phyloP scores from a whole-genome alignment of 2,329 filamentous ascomycete genomes.

The Cylindrodendrum hubeiense region DNA sequence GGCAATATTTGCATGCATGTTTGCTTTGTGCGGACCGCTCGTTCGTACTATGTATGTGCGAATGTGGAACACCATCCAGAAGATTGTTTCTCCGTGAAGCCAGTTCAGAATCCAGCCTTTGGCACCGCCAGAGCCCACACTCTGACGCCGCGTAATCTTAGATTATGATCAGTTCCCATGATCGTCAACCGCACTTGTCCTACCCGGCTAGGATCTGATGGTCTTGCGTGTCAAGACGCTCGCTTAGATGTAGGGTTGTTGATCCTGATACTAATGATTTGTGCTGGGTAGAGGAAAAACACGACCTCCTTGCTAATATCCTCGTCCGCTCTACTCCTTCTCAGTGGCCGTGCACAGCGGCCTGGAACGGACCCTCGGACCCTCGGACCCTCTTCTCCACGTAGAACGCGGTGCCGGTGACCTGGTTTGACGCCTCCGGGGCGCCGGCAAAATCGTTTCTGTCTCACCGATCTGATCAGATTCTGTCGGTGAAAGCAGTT shows the following conservation, averaged over 20 bases:
- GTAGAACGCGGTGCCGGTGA: neutral
- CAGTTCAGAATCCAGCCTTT: slow-evolving; percentile 4
- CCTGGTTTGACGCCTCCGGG: neutral
- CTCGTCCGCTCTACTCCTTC: neutral
- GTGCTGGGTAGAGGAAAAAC: neutral
- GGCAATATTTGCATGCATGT: neutral
- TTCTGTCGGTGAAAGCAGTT: neutral
- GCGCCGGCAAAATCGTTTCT: neutral
- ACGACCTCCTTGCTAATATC: neutral
- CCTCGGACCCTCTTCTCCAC: neutral
- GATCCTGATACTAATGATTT: neutral
- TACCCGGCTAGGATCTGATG: slow-evolving; percentile 14
- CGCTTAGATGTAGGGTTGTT: neutral
- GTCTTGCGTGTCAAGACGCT: slow-evolving; percentile 16
- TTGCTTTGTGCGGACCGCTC: slow-evolving; percentile 14
- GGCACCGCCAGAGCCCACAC: slow-evolving; percentile 37
- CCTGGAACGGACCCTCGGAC: no score
- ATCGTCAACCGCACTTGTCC: slow-evolving; percentile 24
- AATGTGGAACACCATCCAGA: neutral
- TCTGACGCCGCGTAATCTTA: slow-evolving; percentile 36
- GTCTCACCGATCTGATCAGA: neutral
- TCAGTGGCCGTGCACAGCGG: neutral
- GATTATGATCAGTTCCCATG: slow-evolving; percentile 7
- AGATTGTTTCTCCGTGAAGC: neutral
- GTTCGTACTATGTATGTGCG: slow-evolving; percentile 5